These are phyloP conservation scores for Cruciata laevipes DNA, from an alignment of 257 asterid genomes.

Conservation along the genomic window DNA sequence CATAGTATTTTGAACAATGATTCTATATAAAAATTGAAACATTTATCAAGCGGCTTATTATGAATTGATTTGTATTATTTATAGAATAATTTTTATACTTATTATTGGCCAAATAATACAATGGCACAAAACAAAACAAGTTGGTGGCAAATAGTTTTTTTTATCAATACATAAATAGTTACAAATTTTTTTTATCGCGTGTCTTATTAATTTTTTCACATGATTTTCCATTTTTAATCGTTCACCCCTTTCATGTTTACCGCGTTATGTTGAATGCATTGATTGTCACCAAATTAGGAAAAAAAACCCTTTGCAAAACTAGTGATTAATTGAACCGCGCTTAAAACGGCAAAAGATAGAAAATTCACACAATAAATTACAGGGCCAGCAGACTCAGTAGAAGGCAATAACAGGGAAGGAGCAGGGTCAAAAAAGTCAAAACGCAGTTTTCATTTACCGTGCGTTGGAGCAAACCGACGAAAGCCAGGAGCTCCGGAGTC, in stretches of 20 bases:
- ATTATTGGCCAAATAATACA: too few relatives aligned
- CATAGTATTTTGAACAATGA: too few relatives aligned
- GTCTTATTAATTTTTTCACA: not conserved
- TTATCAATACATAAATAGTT: not conserved
- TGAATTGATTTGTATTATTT: too few relatives aligned
- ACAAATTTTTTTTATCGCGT: not conserved
- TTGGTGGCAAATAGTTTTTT: too few relatives aligned
- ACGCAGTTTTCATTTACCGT: slow-evolving; percentile 16
- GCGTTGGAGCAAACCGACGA: slow-evolving; percentile 27
- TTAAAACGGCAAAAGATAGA: not conserved
- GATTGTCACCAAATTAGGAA: not conserved
- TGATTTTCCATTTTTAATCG: not conserved
- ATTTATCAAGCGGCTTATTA: too few relatives aligned
- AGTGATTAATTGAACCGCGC: not conserved
- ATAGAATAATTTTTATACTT: too few relatives aligned
- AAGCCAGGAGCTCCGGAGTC: slow-evolving; percentile 40
- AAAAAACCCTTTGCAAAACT: too few relatives aligned
- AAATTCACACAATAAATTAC: not conserved
- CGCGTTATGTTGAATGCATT: not conserved
- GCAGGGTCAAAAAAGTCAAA: slow-evolving; percentile 17
- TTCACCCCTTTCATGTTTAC: not conserved
- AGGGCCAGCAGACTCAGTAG: not conserved
- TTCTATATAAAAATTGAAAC: too few relatives aligned
- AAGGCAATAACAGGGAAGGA: slow-evolving; percentile 10
- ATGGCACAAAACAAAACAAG: not conserved